Base-by-base conservation (phyloP, 2,329 filamentous ascomycete genomes). In the Trichoderma lentiforme region DNA sequence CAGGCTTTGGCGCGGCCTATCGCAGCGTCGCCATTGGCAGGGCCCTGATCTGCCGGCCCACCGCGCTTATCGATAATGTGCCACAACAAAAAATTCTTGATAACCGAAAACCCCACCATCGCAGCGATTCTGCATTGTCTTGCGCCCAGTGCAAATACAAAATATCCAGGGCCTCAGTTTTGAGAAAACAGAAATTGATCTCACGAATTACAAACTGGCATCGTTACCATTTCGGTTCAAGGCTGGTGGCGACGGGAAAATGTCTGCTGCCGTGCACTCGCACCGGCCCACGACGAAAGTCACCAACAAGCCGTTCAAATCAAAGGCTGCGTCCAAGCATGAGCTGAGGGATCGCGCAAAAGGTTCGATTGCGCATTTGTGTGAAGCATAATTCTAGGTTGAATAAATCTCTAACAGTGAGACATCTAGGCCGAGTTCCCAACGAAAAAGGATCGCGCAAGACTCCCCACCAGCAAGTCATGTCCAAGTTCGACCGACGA, bases 401-500 rank as follows among this genome's bases (percentile, higher is more conserved):
- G 28, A 3, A 36, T 11, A 36, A 1, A n/a, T 15, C 3, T 2
- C 63, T 66, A 28, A 66, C 63, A 8, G 5, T 66, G 8, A 21
- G 24, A 26, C 15, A 71, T 68, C 72, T 32, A 96, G 93, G 95
- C 80, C 96, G 96, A 82, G 88, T 95, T 64, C 91, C 86, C 70
- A 84, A 89, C 78, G 93, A 97, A 79, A 89, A 87, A 77, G 91
- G 91, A 73, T 86, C 86, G 77, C 90, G 95, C 79, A 97, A 93
- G 82, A 97, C 95, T 18, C 93, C 93, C 70, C 94, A 97, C 81
- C 96, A 99, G 81, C 94, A 97, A 84, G 90, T 98, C 83, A 95
- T 98, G 93, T 97, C 94, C 72, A 99, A 98, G 83, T 89, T 99
- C 81, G 94, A 97, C 82, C 92, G 96, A 73, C 91, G 94, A 77